phyloP scores from a whole-genome alignment of 371 early-diverging fungal genomes.

The Rhizomucor miehei region DNA sequence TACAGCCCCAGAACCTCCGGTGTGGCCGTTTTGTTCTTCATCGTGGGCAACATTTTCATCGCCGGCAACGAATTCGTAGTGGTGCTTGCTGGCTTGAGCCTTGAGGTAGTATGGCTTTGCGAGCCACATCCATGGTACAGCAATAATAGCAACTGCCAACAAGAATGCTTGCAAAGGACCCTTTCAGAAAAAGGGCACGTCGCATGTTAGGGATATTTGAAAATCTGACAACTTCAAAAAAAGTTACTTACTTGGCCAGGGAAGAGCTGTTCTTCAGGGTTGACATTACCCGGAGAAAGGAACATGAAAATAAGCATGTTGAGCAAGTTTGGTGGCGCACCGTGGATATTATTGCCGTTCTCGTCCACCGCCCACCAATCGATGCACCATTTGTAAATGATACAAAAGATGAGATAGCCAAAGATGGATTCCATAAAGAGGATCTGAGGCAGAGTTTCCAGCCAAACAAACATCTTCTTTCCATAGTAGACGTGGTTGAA shows the following conservation, averaged over 20 bases:
- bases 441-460: slow-evolving; percentile 95
- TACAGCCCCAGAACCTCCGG: slow-evolving; percentile 11
- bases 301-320: slow-evolving; percentile 99
- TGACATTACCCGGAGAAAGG: slow-evolving; percentile 91
- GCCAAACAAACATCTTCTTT: slow-evolving; percentile 77
- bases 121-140: slow-evolving; percentile 99
- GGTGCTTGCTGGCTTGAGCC: slow-evolving; percentile 80
- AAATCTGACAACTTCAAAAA: neutral
- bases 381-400: slow-evolving; percentile 97
- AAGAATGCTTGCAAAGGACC: slow-evolving; percentile 82
- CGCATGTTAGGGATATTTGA: no score
- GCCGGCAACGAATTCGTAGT: slow-evolving; percentile 55
- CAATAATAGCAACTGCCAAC: slow-evolving; percentile 82
- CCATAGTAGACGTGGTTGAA: slow-evolving; percentile 91
- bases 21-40: slow-evolving; percentile 8
- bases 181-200: slow-evolving; percentile 47
- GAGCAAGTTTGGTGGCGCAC: slow-evolving; percentile 91
- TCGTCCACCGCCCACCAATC: slow-evolving; percentile 80
- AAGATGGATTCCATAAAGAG: slow-evolving; percentile 92
- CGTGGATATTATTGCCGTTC: slow-evolving; percentile 61
- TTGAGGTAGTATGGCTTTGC: slow-evolving; percentile 91
- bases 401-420: slow-evolving; percentile 94
- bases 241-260: slow-evolving; percentile 74
- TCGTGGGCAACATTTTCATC: slow-evolving; percentile 38
- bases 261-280: slow-evolving; percentile 70